Base-by-base conservation (phyloP, 2,329 filamentous ascomycete genomes). In the Xylaria arbuscula region DNA sequence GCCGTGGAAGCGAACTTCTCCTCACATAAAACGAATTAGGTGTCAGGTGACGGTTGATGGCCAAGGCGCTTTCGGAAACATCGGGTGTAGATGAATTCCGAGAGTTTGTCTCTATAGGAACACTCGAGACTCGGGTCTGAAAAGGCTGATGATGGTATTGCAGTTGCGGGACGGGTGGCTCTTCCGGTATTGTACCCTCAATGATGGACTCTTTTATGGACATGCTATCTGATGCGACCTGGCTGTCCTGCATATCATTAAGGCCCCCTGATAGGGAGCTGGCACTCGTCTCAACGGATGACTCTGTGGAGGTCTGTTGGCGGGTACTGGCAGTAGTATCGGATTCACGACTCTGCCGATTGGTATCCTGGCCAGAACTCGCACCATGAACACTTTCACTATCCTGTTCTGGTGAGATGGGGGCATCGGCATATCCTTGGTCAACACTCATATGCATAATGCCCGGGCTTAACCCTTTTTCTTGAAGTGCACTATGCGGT, bases 1-100 rank as follows among this genome's bases (percentile, higher is more conserved):
- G 94, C 60, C 94, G 87, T 48, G 87, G 86, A 70, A 92, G 78
- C 15, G 88, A 88, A 67, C 83, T 88, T 75, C 88, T 82, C 74
- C 85, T 83, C 72, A 86, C 83, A 74, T 84, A 82, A 74, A 83
- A 81, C 13, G 86, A 85, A 53, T 80, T 88, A 28, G 87, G 89
- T 2, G 89, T 89, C 42, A 93, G 81, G 77, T 91, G 88, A 55
- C 89, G 88, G 70, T 88, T 87, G 68, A 88, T 85, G 40, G 82
- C 81, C 2, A 82, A 79, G 17, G 80, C 83, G 63, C 82, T 81
- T 38, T 90, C 88, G 4, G 80, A 78, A 51, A 87, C 77, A 64
- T 88, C 86, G 1, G 86, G 84, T 59, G 81, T 86, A 8, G 87
- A 88, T 5, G 82, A 80, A 42, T 81, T 80, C 62, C 81, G 81